Conservation (phyloP, 2,329 filamentous ascomycete genomes). For the Diaporthe destruens region DNA sequence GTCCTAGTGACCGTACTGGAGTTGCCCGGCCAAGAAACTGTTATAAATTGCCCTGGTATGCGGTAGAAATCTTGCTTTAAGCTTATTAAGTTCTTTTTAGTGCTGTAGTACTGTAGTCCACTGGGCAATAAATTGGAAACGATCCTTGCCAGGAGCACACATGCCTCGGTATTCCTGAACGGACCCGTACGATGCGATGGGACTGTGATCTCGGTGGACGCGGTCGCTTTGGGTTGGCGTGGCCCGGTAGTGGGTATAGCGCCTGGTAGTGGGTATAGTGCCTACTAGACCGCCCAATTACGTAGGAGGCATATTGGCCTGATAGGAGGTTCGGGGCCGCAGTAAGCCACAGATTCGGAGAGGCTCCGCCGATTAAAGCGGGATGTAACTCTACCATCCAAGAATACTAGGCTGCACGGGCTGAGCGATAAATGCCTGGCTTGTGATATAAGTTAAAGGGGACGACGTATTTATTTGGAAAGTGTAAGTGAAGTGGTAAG, state of each 20-base stretch:
- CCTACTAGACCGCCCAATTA: slow-evolving; percentile 9
- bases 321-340: background rate
- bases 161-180: slow-evolving; percentile 24
- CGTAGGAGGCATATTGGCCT: background rate
- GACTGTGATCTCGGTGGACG: slow-evolving; percentile 29
- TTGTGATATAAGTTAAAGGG: slow-evolving; percentile 7
- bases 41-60: background rate
- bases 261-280: slow-evolving; percentile 3
- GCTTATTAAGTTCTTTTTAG: slow-evolving; percentile 5
- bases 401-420: background rate
- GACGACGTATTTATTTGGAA: background rate
- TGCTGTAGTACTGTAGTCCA: background rate
- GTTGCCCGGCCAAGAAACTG: background rate
- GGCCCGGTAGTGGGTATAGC: slow-evolving; percentile 8
- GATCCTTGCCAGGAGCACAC: slow-evolving; percentile 5
- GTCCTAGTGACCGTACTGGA: background rate
- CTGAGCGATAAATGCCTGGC: background rate
- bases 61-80: background rate
- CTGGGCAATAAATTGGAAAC: slow-evolving; percentile 19
- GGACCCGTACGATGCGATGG: slow-evolving; percentile 19
- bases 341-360: slow-evolving; percentile 21
- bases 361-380: slow-evolving; percentile 26
- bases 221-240: slow-evolving; percentile 12
- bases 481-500: background rate
- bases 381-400: slow-evolving; percentile 17